A percentile compares a stretch with the other conserved stretches of the same genome.
These are phyloP conservation scores for Aspergillus haitiensis DNA, from an alignment of 495 filamentous ascomycete genomes.

Conservation along the genomic window DNA sequence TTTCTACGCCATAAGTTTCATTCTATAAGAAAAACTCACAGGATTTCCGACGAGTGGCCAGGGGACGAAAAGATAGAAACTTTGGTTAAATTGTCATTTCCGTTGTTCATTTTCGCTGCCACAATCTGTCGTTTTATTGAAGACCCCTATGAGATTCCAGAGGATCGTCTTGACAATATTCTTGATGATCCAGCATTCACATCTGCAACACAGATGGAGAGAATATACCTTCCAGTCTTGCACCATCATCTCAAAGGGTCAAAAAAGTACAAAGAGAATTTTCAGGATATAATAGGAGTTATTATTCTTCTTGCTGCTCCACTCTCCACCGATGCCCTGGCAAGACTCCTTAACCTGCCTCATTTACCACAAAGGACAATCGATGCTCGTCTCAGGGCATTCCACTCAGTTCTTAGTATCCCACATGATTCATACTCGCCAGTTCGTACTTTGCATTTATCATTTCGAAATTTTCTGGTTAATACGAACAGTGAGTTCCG, in stretches of 20 bases:
- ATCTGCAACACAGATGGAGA: constrained; percentile 14
- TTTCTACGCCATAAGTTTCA: constrained; percentile 23
- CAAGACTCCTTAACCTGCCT: constrained; percentile 13
- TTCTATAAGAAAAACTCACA: constrained; percentile 14
- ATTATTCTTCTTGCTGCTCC: constrained; percentile 28
- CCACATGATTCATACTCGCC: constrained; percentile 25
- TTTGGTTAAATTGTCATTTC: constrained; percentile 21
- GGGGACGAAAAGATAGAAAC: constrained; percentile 17
- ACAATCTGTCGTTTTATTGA: constrained; percentile 29
- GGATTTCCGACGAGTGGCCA: constrained; percentile 36
- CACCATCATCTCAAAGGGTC: constrained; percentile 13
- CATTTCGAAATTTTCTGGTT: constrained; percentile 29
- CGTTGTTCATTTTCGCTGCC: constrained; percentile 33
- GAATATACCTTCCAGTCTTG: constrained; percentile 27
- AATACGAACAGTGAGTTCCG: constrained; percentile 23
- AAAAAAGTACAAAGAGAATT: constrained; percentile 12
- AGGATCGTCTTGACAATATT: constrained; percentile 18
- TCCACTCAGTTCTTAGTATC: constrained; percentile 27
- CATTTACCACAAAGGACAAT: background rate
- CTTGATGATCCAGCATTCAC: constrained; percentile 14
- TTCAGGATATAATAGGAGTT: constrained; percentile 23
- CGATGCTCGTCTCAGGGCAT: background rate
- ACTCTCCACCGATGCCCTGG: constrained; percentile 18
- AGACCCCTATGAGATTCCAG: constrained; percentile 17
- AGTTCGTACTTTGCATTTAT: constrained; percentile 21